Percentiles rank a stretch among this genome's conserved stretches.
These are phyloP conservation scores for Boletus pseudo-olivaceus DNA, from an alignment of 768 basidiomycete species.

Conservation along the genomic window DNA sequence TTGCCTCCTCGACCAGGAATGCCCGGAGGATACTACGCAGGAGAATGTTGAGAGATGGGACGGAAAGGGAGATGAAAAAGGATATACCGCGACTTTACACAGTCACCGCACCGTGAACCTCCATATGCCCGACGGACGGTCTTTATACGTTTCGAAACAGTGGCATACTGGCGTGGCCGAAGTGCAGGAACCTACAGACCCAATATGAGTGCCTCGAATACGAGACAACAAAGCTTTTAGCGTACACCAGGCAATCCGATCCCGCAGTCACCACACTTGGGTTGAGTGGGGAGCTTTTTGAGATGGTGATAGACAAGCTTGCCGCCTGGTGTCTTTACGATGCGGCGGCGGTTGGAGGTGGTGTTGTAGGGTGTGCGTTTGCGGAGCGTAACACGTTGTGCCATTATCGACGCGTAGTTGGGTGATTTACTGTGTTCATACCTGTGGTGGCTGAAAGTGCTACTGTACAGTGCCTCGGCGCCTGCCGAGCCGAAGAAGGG, in stretches of 20 bases:
- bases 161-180: slow-evolving; percentile 93
- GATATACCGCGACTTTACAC: slow-evolving; percentile 89
- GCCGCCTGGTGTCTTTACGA: slow-evolving; percentile 98
- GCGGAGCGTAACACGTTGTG: slow-evolving; percentile 99
- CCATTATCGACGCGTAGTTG: slow-evolving; percentile 52
- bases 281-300: slow-evolving; percentile 87
- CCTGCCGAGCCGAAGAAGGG: slow-evolving; percentile 4
- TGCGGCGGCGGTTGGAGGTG: slow-evolving; percentile 89
- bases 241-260: slow-evolving; percentile 90
- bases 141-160: slow-evolving; percentile 96
- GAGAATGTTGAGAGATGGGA: not conserved
- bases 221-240: slow-evolving; percentile 7
- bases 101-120: slow-evolving; percentile 94
- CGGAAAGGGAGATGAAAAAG: not conserved
- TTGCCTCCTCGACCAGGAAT: slow-evolving; percentile 99
- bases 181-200: slow-evolving; percentile 79
- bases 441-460: slow-evolving; percentile 19
- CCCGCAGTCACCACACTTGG: slow-evolving; percentile 99
- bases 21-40: slow-evolving; percentile 84
- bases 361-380: slow-evolving; percentile 99
- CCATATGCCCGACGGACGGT: slow-evolving; percentile 95
- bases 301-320: slow-evolving; percentile 97
- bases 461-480: slow-evolving; percentile 23
- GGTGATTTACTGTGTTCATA: not conserved
- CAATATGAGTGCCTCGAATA: not conserved